Base-by-base conservation (phyloP, 2,329 filamentous ascomycete species). In the Clathrospora elynae region DNA sequence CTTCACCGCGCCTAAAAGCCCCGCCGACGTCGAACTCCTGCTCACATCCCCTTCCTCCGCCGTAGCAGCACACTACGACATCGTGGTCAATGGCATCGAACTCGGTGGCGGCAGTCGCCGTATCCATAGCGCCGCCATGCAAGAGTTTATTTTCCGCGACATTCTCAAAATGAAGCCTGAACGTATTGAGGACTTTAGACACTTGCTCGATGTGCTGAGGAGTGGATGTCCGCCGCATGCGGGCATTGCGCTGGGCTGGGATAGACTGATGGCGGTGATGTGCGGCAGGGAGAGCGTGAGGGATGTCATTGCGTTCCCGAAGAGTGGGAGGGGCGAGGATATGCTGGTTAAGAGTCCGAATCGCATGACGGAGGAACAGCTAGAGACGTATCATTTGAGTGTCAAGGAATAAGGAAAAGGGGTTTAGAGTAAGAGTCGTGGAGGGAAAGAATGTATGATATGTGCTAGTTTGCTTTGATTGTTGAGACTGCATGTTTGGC, bases 271-370 rank as follows among this genome's bases (percentile, higher is more conserved):
- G 25, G 86, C 92, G 0, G 75, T 96, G 1, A 81, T 99, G 77
- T 81, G 86, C 14, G 86, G 85, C 1, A 85, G 81, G 20, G 78
- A 86, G 8, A 90, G 86, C 1, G 86, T 99, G 3, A 78, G 88
- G 46, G 92, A 99, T 73, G 92, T 99, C 2, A 96, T 99, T 70
- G 91, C 91, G 0, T 99, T 99, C 64, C 95, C 93, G 0, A 99
- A 99, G 76, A 91, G 83, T 49, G 90, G 90, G 49, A 90, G 85
- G 66, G 91, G 93, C 1, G 88, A 95, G 64, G 93, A 99, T 72
- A 71, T 83, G 42, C 81, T 95, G 70, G 89, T 95, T 2, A 84
- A 82, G 57, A 88, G 88, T 50, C 93, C 93, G 0, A 84, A 84
- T 35, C 69, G 68, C 51, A 76, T 95, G 52, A 87, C 79, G 0